Conservation (phyloP, 208 protist species). For the Crithidia mellificae region DNA sequence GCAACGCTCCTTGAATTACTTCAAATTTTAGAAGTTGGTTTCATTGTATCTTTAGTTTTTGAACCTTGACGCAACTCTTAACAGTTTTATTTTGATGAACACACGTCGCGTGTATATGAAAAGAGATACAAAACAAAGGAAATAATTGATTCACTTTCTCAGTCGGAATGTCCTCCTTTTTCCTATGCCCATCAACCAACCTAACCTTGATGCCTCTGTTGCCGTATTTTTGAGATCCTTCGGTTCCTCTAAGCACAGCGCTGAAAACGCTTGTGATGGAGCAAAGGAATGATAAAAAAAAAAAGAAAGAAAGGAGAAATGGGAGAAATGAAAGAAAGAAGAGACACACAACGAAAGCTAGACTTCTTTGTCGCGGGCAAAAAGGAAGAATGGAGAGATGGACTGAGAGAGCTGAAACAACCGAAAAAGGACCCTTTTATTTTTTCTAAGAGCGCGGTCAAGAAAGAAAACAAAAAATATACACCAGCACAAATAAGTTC, state of each 20-base stretch:
- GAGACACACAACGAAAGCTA: too few species aligned
- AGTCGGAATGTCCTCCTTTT: too few species aligned
- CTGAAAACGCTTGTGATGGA: too few species aligned
- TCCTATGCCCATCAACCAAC: background rate
- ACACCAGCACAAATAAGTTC: background rate
- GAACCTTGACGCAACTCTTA: background rate
- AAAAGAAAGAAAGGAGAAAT: background rate
- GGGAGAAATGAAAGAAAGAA: too few species aligned
- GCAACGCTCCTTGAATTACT: too few species aligned
- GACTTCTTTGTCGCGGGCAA: background rate
- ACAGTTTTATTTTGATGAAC: slow-evolving; percentile 13
- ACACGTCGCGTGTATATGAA: slow-evolving; percentile 6
- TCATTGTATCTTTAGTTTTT: slow-evolving; percentile 6
- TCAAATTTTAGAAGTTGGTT: background rate
- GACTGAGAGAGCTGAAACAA: background rate
- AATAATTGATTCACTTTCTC: background rate
- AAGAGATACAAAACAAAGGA: slow-evolving; percentile 12
- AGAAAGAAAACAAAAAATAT: slow-evolving; percentile 1
- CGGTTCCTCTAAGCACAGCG: background rate
- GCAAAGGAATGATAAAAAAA: too few species aligned
- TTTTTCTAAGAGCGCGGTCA: slow-evolving; percentile 1
- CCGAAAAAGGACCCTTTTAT: background rate
- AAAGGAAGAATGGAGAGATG: slow-evolving; percentile 1
- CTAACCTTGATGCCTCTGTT: background rate
- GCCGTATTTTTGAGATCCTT: slow-evolving; percentile 3